phyloP scores from a whole-genome alignment of 306 rosid genomes.

The Prunus persica region DNA sequence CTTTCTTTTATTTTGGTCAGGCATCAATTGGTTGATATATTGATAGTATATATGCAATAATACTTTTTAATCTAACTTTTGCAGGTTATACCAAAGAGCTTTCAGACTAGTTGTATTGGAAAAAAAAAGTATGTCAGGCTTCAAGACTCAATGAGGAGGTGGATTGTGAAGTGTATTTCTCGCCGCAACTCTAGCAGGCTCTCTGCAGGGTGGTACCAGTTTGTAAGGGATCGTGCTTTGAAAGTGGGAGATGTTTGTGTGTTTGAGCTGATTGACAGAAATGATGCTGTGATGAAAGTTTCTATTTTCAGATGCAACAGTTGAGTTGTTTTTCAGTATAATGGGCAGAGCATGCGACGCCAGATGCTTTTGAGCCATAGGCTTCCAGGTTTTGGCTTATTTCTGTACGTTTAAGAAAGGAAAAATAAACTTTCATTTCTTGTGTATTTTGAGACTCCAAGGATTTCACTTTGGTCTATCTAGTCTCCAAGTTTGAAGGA shows the following conservation, averaged over 20 bases:
- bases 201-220: slow-evolving; percentile 1
- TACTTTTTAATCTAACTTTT: not conserved
- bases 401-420: not conserved
- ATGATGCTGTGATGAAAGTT: not conserved
- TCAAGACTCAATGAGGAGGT: not conserved
- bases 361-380: not conserved
- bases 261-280: not conserved
- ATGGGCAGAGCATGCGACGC: not conserved
- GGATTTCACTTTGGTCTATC: not conserved
- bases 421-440: not conserved
- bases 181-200: not conserved
- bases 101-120: not conserved
- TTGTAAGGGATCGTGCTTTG: not conserved
- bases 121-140: not conserved
- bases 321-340: not conserved
- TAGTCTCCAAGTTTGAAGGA: not conserved
- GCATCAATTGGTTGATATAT: not conserved
- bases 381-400: not conserved
- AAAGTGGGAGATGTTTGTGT: slow-evolving; percentile 15
- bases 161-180: not conserved
- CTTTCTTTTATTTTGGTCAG: not conserved
- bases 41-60: not conserved
- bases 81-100: not conserved
- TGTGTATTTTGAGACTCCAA: not conserved
- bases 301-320: not conserved